Evolutionary conservation across 192 early-diverging fungal species (phyloP).

Genomic region (Phycomyces blakesleeanus): DNA sequence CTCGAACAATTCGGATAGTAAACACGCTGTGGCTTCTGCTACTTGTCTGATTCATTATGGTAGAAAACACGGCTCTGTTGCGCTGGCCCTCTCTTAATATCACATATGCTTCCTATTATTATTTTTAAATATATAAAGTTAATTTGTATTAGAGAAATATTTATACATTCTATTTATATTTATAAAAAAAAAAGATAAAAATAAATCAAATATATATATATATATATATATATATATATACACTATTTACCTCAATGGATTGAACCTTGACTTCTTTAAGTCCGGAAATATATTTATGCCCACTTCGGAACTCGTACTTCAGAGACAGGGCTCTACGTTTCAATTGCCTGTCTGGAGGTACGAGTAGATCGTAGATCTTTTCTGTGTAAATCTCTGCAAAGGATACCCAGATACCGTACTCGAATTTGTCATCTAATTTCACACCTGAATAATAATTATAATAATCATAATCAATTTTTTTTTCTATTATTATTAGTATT

Average conservation of each 20-base stretch:
- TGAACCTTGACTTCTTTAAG: conserved; percentile 55
- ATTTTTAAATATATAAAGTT: not conserved
- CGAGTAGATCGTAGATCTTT: conserved; percentile 81
- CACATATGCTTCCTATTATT: conserved; percentile 51
- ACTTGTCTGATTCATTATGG: conserved; percentile 51
- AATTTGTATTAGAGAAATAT: too few relatives aligned
- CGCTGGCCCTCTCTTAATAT: conserved; percentile 55
- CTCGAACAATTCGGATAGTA: conserved; percentile 60
- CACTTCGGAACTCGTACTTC: conserved; percentile 36
- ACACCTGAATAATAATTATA: not conserved
- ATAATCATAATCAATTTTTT: too few relatives aligned
- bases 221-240: too few relatives aligned
- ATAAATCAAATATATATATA: too few relatives aligned
- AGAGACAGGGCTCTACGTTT: conserved; percentile 32
- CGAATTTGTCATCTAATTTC: conserved; percentile 43
- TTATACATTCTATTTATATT: too few relatives aligned
- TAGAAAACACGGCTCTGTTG: conserved; percentile 56
- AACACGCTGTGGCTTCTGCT: conserved; percentile 65
- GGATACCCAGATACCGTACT: conserved; percentile 82
- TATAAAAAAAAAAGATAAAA: not conserved
- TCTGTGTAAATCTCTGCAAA: conserved; percentile 91
- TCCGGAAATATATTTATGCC: conserved; percentile 59
- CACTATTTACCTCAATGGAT: conserved; percentile 27
- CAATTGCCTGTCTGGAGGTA: conserved; percentile 21
- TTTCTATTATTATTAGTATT: too few relatives aligned